Base-by-base conservation (phyloP, 257 asterid genomes). In the Sherardia arvensis region DNA sequence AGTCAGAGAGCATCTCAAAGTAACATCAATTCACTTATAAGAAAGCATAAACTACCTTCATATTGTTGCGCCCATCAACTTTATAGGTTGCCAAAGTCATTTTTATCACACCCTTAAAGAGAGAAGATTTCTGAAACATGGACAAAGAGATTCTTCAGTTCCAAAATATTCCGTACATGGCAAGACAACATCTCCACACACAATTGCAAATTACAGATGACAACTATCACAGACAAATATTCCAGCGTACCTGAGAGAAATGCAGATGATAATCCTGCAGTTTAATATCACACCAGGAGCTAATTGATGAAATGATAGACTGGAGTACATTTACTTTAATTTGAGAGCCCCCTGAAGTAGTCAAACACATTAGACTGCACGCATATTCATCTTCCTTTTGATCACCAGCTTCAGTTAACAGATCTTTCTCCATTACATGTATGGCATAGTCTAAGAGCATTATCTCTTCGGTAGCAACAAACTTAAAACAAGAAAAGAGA, bases 211-310 rank as follows among this genome's bases (percentile, higher is more conserved):
- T 49, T 20, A 53, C 58, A 68, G 54, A 61, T 40, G 45, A 73
- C 14, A 56, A 58, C 56, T 63, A 34, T 59, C 40, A 54, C 53
- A 57, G 66, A 34, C 65, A 66, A 70, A 40, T 58, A 73, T 53
- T 63, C 68, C 67, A 22, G 69, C 53, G 66, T 66, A 92, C 99
- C 99, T 92, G 87, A 69, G 80, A 53, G 74, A 92, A 92, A 78
- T 79, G 82, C 62, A 79, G 80, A 76, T 89, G 97, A 77, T 87
- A 92, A 83, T 92, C 91, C 78, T 77, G 90, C 81, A 92, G 77
- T 79, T 81, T 87, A 70, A 65, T 69, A 78, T 92, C 95, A 43
- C 95, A 87, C 99, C 99, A 92, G 51, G 80, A 76, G 79, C 88
- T 69, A 68, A 89, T 87, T 67, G 99, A 87, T 59, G 67, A 56